Evolutionary conservation across 495 filamentous ascomycete genomes (phyloP).

Genomic region (Daldinia caldariorum): DNA sequence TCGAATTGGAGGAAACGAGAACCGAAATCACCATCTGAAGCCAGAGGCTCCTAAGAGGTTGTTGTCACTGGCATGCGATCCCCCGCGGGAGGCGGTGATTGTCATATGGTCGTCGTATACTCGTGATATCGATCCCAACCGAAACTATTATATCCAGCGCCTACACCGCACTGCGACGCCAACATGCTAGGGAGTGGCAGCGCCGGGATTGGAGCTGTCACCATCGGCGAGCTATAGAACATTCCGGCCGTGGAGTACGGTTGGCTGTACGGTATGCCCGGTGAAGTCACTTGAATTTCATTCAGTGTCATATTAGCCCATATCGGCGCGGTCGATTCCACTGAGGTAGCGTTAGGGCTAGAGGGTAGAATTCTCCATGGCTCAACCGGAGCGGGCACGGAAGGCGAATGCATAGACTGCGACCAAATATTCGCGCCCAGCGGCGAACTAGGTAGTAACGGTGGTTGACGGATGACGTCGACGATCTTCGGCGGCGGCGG

Average conservation of each 20-base stretch:
- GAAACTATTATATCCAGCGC: slow-evolving; percentile 77
- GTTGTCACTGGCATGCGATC: slow-evolving; percentile 54
- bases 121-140: slow-evolving; percentile 79
- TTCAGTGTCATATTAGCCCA: slow-evolving; percentile 83
- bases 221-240: slow-evolving; percentile 69
- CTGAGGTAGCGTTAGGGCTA: slow-evolving; percentile 74
- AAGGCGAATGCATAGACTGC: slow-evolving; percentile 60
- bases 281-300: slow-evolving; percentile 74
- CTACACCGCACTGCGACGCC: slow-evolving; percentile 81
- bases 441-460: slow-evolving; percentile 88
- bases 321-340: slow-evolving; percentile 75
- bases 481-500: slow-evolving; percentile 87
- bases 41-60: slow-evolving; percentile 45
- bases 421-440: slow-evolving; percentile 84
- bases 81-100: slow-evolving; percentile 57
- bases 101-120: slow-evolving; percentile 71
- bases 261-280: slow-evolving; percentile 81
- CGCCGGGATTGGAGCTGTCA: slow-evolving; percentile 75
- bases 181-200: slow-evolving; percentile 93
- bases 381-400: slow-evolving; percentile 77
- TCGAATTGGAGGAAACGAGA: slow-evolving; percentile 32
- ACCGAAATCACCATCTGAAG: slow-evolving; percentile 28
- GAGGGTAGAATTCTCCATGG: slow-evolving; percentile 94
- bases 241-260: slow-evolving; percentile 74
- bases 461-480: slow-evolving; percentile 86